Base-by-base conservation (phyloP, 177 flowering plant genomes). In the Telopea speciosissima region DNA sequence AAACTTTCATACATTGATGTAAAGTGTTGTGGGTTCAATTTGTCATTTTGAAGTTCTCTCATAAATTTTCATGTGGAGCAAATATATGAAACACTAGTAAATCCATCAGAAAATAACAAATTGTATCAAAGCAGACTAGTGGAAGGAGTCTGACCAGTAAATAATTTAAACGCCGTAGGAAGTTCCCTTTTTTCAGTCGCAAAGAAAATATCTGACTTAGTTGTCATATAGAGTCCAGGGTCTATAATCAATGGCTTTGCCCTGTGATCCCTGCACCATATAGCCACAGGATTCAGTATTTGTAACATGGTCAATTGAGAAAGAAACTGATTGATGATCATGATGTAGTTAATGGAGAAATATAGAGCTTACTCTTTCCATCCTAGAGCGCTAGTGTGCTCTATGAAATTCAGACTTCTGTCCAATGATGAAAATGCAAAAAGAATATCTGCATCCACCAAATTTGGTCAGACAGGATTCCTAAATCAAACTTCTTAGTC, bases 311-410 rank as follows among this genome's bases (percentile, higher is more conserved):
- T 7, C 22, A 58, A 58, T 58, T 58, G 22, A 58, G 61, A 58
- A 16, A 58, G 40, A 36, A 36, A 36, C 40, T 36, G 40, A 36
- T 8, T 36, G 40, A 36, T 36, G 40, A 36, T 36, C 40, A 36
- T 36, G 40, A 36, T 36, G 40, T 5, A 36, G 40, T 36, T 36
- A 36, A 58, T 58, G n/a, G 22, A 58, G 61, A 58, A 16, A n/a
- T 19, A 58, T 1, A n/a, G 17, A 8, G 28, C 76, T 73, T 73
- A 77, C 79, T 58, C 76, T 61, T 77, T 77, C 79, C 79, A 77
- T 5, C 76, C 79, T 58, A 77, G 56, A 44, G 22, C 22, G 74
- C 79, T 70, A 1, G 79, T 77, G 65, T 77, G 79, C 60, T 77
- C 79, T 12, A 77, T 70, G 54, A 77, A 77, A 56, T 77, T 77